Percentiles rank a stretch among this genome's conserved stretches.
Evolutionary conservation across 768 basidiomycete species (phyloP).

Genomic region (Suillus paluster): DNA sequence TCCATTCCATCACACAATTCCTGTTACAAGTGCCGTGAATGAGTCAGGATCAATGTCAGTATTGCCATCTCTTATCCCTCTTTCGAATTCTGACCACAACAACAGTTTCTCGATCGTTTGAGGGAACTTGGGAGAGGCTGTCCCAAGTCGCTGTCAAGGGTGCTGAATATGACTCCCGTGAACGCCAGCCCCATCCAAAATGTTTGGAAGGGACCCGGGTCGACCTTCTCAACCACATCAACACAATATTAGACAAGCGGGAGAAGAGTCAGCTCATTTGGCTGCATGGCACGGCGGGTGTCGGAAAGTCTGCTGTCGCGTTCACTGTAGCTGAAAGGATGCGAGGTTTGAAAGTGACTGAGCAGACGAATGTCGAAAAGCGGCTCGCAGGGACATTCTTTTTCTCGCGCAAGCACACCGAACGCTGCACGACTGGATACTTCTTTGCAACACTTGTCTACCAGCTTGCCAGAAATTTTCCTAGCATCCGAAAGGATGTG

Average conservation of each 20-base stretch:
- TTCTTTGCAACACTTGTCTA: neutral
- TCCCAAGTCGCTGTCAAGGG: neutral
- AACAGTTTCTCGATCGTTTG: neutral
- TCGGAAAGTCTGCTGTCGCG: slow-evolving; percentile 3
- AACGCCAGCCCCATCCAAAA: neutral
- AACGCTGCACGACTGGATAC: neutral
- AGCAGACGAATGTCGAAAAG: neutral
- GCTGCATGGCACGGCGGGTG: neutral
- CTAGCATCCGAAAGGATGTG: neutral
- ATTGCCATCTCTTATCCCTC: neutral
- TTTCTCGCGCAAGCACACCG: neutral
- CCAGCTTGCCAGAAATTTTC: neutral
- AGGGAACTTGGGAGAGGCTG: neutral
- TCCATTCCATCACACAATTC: neutral
- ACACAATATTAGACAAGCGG: neutral
- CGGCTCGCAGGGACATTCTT: neutral
- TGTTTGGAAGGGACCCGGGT: neutral
- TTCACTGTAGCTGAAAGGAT: slow-evolving; percentile 2
- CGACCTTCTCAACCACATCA: neutral
- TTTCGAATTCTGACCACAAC: neutral
- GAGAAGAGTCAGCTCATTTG: neutral
- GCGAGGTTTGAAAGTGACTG: neutral
- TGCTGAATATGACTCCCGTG: neutral
- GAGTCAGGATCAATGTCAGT: neutral
- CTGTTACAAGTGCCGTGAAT: neutral